A percentile compares a stretch with the other conserved stretches of the same genome.
Conservation (phyloP, 2,329 filamentous ascomycete species). For the Grosmannia serpens region DNA sequence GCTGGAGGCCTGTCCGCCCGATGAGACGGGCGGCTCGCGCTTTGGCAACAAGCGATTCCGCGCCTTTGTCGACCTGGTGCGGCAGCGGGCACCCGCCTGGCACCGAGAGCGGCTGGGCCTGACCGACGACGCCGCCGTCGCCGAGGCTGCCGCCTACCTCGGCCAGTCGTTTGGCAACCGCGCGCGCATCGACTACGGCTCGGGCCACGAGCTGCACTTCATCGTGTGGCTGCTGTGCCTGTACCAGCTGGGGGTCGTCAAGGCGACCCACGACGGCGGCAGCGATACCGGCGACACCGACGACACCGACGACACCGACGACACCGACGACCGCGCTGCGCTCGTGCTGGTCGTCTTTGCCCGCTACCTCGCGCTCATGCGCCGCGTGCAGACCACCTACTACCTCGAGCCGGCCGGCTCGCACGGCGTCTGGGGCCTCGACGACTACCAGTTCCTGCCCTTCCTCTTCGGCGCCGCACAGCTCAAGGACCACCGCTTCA, state of each 20-base stretch:
- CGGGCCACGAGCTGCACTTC: slow-evolving; percentile 95
- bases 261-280: slow-evolving; percentile 19
- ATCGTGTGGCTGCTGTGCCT: slow-evolving; percentile 93
- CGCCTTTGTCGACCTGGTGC: slow-evolving; percentile 61
- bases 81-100: slow-evolving; percentile 46
- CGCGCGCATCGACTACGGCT: slow-evolving; percentile 87
- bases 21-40: slow-evolving; percentile 77
- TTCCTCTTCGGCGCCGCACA: slow-evolving; percentile 93
- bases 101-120: slow-evolving; percentile 38
- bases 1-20: slow-evolving; percentile 59
- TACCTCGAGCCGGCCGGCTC: slow-evolving; percentile 95
- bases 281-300: not conserved
- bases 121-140: slow-evolving; percentile 34
- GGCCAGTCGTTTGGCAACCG: slow-evolving; percentile 76
- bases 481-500: slow-evolving; percentile 70
- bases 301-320: not conserved
- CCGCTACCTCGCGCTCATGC: slow-evolving; percentile 78
- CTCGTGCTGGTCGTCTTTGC: slow-evolving; percentile 70
- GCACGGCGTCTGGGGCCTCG: slow-evolving; percentile 94
- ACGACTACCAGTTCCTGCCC: slow-evolving; percentile 94
- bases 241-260: slow-evolving; percentile 61
- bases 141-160: slow-evolving; percentile 72
- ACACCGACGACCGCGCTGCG: slow-evolving; percentile 50
- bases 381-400: slow-evolving; percentile 77
- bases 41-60: slow-evolving; percentile 94